These are phyloP conservation scores for Allomyces macrogynus DNA, from an alignment of 192 early-diverging fungal genomes.

Conservation along the genomic window DNA sequence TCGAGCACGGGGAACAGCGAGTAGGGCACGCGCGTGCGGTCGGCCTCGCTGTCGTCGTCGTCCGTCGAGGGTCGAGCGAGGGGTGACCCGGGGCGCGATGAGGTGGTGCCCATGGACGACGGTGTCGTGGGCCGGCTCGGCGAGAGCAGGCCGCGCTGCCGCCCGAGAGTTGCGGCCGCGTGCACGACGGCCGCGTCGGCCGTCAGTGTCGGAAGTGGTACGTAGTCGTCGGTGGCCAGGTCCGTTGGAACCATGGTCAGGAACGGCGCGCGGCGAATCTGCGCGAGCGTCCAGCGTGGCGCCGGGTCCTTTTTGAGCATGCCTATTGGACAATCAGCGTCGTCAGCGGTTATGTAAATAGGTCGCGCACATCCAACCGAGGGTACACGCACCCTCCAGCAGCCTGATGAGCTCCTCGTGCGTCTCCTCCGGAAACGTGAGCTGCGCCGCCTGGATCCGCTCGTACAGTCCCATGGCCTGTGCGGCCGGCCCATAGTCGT, in stretches of 20 bases:
- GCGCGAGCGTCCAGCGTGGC: conserved; percentile 11
- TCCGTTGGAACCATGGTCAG: neutral
- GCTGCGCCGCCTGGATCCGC: conserved; percentile 18
- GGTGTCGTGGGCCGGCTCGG: too few relatives aligned
- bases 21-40: neutral
- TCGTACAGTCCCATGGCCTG: conserved; percentile 28
- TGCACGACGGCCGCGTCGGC: neutral
- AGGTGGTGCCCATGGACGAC: neutral
- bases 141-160: neutral
- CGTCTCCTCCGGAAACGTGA: conserved; percentile 18
- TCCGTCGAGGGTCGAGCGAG: neutral
- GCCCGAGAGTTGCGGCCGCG: neutral
- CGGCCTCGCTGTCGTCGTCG: neutral
- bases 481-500: conserved; percentile 2
- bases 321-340: conserved; percentile 3
- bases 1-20: neutral
- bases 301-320: conserved; percentile 21
- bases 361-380: too few relatives aligned
- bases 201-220: neutral
- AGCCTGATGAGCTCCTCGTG: conserved; percentile 15
- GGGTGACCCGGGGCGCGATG: neutral
- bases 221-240: neutral
- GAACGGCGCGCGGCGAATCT: conserved; percentile 21
- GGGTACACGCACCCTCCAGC: conserved; percentile 11
- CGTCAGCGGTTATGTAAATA: too few relatives aligned